phyloP scores from a whole-genome alignment of 305 asterid genomes.

The Andrographis paniculata region DNA sequence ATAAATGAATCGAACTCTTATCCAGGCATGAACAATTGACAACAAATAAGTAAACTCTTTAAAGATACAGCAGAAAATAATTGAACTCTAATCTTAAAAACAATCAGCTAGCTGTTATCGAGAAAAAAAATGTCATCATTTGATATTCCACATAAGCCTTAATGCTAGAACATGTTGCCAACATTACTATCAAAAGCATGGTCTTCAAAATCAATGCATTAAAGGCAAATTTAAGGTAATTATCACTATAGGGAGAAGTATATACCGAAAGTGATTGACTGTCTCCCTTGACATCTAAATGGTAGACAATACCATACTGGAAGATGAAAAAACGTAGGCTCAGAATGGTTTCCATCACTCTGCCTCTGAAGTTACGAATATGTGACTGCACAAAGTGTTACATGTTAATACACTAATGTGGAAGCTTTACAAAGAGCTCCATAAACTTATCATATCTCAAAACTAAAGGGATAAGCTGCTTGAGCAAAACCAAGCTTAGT shows the following conservation, averaged over 20 bases:
- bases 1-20: background rate
- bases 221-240: background rate
- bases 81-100: no score
- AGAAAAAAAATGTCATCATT: no score
- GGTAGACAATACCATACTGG: slow-evolving; percentile 92
- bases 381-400: slow-evolving; percentile 63
- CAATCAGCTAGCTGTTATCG: no score
- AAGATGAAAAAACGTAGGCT: slow-evolving; percentile 87
- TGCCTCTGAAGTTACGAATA: slow-evolving; percentile 77
- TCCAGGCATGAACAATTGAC: background rate
- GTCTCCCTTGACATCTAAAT: slow-evolving; percentile 56
- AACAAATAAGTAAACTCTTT: no score
- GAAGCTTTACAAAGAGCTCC: no score
- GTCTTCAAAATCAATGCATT: background rate
- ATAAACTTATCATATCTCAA: background rate
- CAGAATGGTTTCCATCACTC: slow-evolving; percentile 87
- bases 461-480: background rate
- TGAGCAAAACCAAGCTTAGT: slow-evolving; percentile 11
- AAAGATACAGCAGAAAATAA: no score
- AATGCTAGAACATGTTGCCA: background rate
- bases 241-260: background rate
- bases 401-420: background rate
- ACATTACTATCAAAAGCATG: background rate
- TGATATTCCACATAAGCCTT: no score
- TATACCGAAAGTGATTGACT: slow-evolving; percentile 78